These are phyloP conservation scores for Magnaporthales sp. DNA, from an alignment of 2,329 filamentous ascomycete species.

Conservation along the genomic window DNA sequence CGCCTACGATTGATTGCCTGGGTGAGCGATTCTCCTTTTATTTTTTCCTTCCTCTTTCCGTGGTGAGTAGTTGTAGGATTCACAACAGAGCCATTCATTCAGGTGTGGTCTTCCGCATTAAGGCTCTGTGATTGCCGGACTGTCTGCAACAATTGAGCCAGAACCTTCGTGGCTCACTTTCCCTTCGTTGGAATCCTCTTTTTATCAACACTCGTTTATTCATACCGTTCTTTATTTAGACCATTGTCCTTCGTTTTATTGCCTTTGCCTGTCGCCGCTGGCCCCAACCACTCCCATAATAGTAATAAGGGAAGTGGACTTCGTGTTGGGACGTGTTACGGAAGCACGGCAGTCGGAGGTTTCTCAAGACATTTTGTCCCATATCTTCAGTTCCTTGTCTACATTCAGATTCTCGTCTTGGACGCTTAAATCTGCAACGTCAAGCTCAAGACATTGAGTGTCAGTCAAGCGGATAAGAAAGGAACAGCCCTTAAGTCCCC, in stretches of 20 bases:
- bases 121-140: not conserved
- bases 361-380: not conserved
- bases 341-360: not conserved
- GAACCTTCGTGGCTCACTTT: not conserved
- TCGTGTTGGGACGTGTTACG: not conserved
- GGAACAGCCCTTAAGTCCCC: not conserved
- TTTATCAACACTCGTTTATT: not conserved
- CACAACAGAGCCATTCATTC: not conserved
- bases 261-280: not conserved
- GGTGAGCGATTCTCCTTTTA: not conserved
- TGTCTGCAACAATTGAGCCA: not conserved
- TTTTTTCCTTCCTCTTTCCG: not conserved
- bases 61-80: not conserved
- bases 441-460: not conserved
- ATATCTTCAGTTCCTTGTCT: not conserved
- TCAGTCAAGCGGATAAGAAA: not conserved
- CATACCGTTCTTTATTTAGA: not conserved
- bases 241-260: not conserved
- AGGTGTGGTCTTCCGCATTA: not conserved
- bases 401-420: not conserved
- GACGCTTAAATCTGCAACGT: not conserved
- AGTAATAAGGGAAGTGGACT: not conserved
- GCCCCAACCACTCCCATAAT: not conserved
- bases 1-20: not conserved
- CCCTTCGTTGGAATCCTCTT: not conserved